Percentiles rank a stretch among this genome's conserved stretches.
phyloP scores from a whole-genome alignment of 1,284 basidiomycete genomes.

The Mrakiaceae sp. region DNA sequence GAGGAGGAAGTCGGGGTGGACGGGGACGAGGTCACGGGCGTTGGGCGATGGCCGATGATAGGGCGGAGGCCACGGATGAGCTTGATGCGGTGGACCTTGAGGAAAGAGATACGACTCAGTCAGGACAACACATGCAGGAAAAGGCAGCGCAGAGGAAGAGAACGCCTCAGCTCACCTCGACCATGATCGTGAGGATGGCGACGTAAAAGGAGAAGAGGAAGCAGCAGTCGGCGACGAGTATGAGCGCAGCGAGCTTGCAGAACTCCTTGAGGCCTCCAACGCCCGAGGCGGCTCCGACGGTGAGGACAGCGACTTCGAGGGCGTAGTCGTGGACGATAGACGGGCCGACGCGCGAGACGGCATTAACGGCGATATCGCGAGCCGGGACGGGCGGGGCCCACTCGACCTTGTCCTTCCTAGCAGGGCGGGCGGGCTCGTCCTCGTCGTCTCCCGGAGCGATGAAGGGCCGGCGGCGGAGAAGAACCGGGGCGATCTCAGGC shows the following conservation, averaged over 20 bases:
- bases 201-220: conserved; percentile 85
- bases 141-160: conserved; percentile 8
- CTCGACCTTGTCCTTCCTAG: conserved; percentile 33
- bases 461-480: conserved; percentile 28
- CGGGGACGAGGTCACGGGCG: conserved; percentile 14
- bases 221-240: conserved; percentile 75
- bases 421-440: conserved; percentile 38
- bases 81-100: conserved; percentile 46
- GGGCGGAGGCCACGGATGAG: conserved; percentile 39
- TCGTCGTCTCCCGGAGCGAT: conserved; percentile 54
- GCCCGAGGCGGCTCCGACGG: conserved; percentile 73
- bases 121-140: background rate
- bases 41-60: conserved; percentile 9
- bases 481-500: conserved; percentile 50
- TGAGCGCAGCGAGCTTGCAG: conserved; percentile 81
- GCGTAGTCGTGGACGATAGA: conserved; percentile 85
- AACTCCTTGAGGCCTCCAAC: conserved; percentile 89
- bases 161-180: conserved; percentile 51
- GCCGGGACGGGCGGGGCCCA: conserved; percentile 52
- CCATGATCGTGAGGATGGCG: conserved; percentile 81
- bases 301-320: conserved; percentile 79
- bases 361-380: conserved; percentile 70
- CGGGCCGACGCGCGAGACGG: conserved; percentile 64
- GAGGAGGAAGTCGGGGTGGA: conserved; percentile 22
- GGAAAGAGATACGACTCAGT: background rate